Percentiles rank a stretch among this genome's conserved stretches.
Conservation (phyloP, 2,329 filamentous ascomycete genomes). For the Arachnomyces sp. region DNA sequence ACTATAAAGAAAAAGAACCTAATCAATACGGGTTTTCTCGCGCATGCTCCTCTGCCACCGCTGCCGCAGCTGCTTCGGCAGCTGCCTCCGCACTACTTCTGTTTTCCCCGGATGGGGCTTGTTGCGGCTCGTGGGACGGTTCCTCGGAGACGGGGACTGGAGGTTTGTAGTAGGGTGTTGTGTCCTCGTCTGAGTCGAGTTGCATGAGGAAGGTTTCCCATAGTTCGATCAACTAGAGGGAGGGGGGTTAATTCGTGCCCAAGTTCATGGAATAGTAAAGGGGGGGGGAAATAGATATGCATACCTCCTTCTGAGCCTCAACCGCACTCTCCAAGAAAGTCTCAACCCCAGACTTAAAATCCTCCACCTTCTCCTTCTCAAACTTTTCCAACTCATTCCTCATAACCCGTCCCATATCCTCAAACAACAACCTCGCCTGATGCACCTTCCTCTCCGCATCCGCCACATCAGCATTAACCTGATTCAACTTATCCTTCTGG, state of each 20-base stretch:
- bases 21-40: no score
- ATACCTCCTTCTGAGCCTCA: conserved; percentile 95
- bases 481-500: conserved; percentile 89
- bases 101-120: no score
- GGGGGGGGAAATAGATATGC: conserved; percentile 19
- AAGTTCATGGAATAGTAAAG: not conserved
- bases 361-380: conserved; percentile 94
- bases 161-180: conserved; percentile 38
- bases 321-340: conserved; percentile 95
- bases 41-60: no score
- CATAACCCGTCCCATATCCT: conserved; percentile 96
- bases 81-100: not conserved
- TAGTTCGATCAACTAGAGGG: conserved; percentile 70
- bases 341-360: conserved; percentile 97
- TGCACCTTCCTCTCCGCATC: conserved; percentile 91
- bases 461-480: conserved; percentile 85
- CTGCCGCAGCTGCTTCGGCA: conserved; percentile 1
- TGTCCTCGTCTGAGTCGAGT: conserved; percentile 86
- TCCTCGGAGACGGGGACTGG: conserved; percentile 3
- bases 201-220: conserved; percentile 99
- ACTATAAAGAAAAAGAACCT: no score
- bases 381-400: conserved; percentile 84
- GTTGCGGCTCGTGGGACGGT: no score
- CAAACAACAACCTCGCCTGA: conserved; percentile 80
- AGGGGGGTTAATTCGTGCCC: conserved; percentile 22